Evolutionary conservation across 768 basidiomycete genomes (phyloP).

Genomic region (Leucocoprinus birnbaumii): DNA sequence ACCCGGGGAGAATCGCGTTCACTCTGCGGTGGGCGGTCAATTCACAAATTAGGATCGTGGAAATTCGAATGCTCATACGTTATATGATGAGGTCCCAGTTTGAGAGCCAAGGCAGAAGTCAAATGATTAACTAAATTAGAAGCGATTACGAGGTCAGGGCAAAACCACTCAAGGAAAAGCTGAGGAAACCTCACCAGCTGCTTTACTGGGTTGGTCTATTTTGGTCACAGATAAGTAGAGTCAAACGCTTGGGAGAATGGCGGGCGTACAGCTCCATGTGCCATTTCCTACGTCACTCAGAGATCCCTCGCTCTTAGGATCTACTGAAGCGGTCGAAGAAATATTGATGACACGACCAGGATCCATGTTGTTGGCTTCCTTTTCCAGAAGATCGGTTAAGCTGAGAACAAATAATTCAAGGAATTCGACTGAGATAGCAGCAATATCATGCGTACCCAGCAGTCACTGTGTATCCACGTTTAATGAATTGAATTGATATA

Average conservation of each 20-base stretch:
- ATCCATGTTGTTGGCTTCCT: conserved; percentile 57
- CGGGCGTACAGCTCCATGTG: conserved; percentile 73
- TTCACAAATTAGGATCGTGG: background rate
- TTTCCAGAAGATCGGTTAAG: conserved; percentile 60
- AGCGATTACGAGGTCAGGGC: background rate
- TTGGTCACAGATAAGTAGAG: background rate
- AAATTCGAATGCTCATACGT: conserved; percentile 45
- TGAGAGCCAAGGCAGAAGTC: conserved; percentile 67
- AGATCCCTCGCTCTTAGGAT: conserved; percentile 44
- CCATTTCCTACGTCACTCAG: conserved; percentile 58
- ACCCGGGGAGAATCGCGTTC: conserved; percentile 86
- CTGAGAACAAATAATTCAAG: conserved; percentile 18
- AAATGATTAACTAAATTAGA: conserved; percentile 66
- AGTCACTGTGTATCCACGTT: conserved; percentile 40
- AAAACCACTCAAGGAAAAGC: no score
- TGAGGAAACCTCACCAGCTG: conserved; percentile 46
- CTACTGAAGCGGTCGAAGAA: conserved; percentile 65
- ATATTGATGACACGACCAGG: conserved; percentile 83
- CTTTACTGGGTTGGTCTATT: conserved; percentile 78
- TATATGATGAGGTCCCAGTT: conserved; percentile 55
- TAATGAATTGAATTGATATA: background rate
- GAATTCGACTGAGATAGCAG: background rate
- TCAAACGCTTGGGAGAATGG: background rate
- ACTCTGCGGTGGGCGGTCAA: conserved; percentile 42
- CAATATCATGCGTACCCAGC: conserved; percentile 33